These are phyloP conservation scores for Wickerhamomyces ciferrii DNA, from an alignment of 805 yeast species.

Conservation along the genomic window DNA sequence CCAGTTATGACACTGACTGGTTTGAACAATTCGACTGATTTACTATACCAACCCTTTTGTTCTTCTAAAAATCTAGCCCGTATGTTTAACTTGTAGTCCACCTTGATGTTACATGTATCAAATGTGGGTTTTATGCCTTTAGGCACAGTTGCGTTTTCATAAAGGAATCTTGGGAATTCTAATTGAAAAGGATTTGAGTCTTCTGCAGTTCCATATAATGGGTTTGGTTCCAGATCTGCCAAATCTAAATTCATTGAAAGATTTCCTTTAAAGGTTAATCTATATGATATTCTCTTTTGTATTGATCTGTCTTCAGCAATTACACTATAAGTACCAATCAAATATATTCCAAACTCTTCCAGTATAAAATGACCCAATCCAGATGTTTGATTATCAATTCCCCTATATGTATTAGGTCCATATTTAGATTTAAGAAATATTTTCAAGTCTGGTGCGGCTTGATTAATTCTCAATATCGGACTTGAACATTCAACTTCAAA, in stretches of 20 bases:
- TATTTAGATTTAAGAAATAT: conserved; percentile 14
- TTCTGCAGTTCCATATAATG: conserved; percentile 5
- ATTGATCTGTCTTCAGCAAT: neutral
- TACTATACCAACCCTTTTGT: neutral
- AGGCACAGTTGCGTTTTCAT: neutral
- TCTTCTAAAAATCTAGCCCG: conserved; percentile 22
- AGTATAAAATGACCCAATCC: conserved; percentile 43
- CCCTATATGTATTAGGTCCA: conserved; percentile 15
- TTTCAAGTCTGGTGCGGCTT: conserved; percentile 13
- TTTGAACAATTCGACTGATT: neutral
- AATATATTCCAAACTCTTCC: conserved; percentile 26
- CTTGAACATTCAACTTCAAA: neutral
- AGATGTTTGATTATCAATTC: conserved; percentile 35
- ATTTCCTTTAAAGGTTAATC: neutral
- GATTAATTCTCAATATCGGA: neutral
- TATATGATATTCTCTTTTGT: neutral
- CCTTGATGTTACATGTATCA: conserved; percentile 46
- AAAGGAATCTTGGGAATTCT: conserved; percentile 4
- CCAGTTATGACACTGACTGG: too few species aligned
- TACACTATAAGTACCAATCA: neutral
- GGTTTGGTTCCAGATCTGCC: neutral
- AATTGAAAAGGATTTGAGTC: conserved; percentile 39
- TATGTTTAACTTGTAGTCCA: conserved; percentile 35
- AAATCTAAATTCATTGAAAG: neutral
- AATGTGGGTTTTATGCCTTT: conserved; percentile 30